Conservation (phyloP, 2,329 filamentous ascomycete genomes). For the Sclerotinia nivalis region DNA sequence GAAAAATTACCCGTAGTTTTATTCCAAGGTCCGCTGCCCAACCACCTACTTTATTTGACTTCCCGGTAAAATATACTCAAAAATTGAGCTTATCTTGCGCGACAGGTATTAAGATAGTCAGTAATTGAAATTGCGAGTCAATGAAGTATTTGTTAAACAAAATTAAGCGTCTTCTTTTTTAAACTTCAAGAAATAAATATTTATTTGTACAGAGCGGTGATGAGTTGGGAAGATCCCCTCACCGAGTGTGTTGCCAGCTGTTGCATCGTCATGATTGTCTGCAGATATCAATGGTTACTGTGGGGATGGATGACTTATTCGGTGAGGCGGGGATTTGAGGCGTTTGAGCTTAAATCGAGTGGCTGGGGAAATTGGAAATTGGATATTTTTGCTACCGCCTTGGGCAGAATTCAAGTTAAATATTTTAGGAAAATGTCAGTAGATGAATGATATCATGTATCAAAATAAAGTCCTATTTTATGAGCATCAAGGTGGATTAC, state of each 20-base stretch:
- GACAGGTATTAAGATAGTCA: neutral
- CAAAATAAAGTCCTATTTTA: too few relatives aligned
- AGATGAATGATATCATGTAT: too few relatives aligned
- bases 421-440: too few relatives aligned
- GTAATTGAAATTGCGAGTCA: neutral
- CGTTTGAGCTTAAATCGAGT: neutral
- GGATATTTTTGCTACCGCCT: neutral
- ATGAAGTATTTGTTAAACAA: neutral
- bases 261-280: neutral
- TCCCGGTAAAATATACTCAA: constrained; percentile 8
- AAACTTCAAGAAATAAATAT: neutral
- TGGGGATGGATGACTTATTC: neutral
- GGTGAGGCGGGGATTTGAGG: neutral
- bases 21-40: constrained; percentile 13
- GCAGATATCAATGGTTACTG: neutral
- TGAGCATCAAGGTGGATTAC: too few relatives aligned
- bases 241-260: constrained; percentile 6
- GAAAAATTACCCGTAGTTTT: constrained; percentile 8
- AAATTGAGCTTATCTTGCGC: constrained; percentile 7
- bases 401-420: neutral
- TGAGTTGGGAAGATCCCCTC: neutral
- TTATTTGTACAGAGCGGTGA: neutral
- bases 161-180: neutral
- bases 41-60: constrained; percentile 14
- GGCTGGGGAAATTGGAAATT: neutral